phyloP scores from a whole-genome alignment of 176 grass and related monocot species.

The Oryza nivara region DNA sequence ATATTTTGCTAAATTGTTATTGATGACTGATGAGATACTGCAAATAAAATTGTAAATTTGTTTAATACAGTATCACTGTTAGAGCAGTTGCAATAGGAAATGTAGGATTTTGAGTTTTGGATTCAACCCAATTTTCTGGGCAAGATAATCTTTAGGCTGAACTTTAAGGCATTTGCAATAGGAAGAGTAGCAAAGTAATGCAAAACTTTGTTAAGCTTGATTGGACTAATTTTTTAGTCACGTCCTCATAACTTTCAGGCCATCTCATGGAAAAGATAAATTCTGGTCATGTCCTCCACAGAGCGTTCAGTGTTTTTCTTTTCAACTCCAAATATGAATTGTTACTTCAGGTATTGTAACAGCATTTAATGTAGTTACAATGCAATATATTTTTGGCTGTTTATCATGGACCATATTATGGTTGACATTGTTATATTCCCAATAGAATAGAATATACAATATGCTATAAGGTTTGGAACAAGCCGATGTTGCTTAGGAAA shows the following conservation, averaged over 20 bases:
- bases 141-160: not conserved
- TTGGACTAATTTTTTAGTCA: not conserved
- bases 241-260: conserved; percentile 51
- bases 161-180: not conserved
- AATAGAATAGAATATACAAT: not conserved
- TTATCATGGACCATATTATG: not conserved
- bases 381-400: not conserved
- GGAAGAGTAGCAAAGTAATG: not conserved
- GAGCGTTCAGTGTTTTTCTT: conserved; percentile 89
- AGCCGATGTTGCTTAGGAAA: not conserved
- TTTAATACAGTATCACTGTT: not conserved
- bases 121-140: not conserved
- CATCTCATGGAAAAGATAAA: conserved; percentile 98
- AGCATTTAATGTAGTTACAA: not conserved
- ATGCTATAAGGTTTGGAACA: not conserved
- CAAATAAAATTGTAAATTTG: not conserved
- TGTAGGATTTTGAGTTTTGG: not conserved
- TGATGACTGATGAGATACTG: not conserved
- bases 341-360: conserved; percentile 68
- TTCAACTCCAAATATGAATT: conserved; percentile 93
- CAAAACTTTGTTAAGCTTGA: not conserved
- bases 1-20: not conserved
- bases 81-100: not conserved
- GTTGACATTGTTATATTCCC: not conserved
- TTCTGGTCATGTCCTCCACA: conserved; percentile 73